Evolutionary conservation across 2,329 filamentous ascomycete species (phyloP), one percentile per base, ranked within the genome.

Genomic region (Beauveria caledonica): DNA sequence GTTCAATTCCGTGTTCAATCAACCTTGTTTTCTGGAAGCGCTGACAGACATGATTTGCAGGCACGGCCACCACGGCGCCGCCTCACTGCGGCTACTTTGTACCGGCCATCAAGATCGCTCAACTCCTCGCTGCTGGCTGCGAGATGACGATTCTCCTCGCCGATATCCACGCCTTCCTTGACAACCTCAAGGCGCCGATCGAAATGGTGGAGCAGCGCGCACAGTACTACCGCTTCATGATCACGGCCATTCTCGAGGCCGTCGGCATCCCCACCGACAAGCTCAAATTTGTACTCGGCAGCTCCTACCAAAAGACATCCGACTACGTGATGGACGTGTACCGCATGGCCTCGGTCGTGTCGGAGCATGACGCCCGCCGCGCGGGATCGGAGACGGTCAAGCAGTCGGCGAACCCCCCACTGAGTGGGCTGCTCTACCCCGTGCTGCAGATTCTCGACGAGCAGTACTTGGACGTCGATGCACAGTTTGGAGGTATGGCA

Each of bases 351-450:
- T 84, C 84, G 3, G 74, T 90, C 58, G 84, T 88, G 5, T 87
- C 86, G 15, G 86, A 92, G 74, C 86, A 92, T 70, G 86, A 94
- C 69, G 90, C 92, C 17, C 90, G 92, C 75, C 94, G 91, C 75
- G 92, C 93, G 0, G 93, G 93, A 44, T 89, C 91, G 1, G 94
- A 97, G 74, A 85, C 97, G 8, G 93, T 99, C 65, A 97, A 97
- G 80, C 92, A 97, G 77, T 86, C 88, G 3, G 83, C 84, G 60
- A 92, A 93, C 68, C 84, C 88, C 7, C 83, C 88, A 1, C 72
- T 93, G 46, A 86, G 74, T 53, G 74, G 74, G 27, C 69, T 76
- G 2, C 68, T 77, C 55, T 77, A 77, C 69, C 75, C 75, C 9
- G 68, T 76, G 11, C 66, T 99, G 75, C 94, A 97, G 75, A 89